Percentiles rank a stretch among this genome's conserved stretches.
phyloP scores from a whole-genome alignment of 192 early-diverging fungal genomes.

The Backusella parvicylindrica region DNA sequence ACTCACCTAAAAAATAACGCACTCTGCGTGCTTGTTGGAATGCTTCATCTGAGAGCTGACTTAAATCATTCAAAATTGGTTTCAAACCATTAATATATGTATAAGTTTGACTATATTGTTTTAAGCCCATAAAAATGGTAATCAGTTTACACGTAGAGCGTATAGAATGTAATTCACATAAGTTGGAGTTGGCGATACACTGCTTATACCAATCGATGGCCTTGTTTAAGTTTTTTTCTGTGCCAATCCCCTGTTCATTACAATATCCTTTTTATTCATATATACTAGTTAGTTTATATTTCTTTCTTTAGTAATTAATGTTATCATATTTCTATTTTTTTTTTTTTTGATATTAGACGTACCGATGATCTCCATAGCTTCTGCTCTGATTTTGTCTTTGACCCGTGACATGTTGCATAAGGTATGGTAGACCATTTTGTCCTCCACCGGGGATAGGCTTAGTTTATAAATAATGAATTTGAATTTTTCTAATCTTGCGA shows the following conservation, averaged over 20 bases:
- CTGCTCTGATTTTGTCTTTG: neutral
- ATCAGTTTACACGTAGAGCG: conserved; percentile 10
- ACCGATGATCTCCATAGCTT: neutral
- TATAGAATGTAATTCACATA: conserved; percentile 10
- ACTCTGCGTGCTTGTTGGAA: conserved; percentile 11
- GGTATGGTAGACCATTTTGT: neutral
- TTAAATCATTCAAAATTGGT: conserved; percentile 12
- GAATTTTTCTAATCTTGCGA: neutral
- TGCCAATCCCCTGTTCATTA: conserved; percentile 21
- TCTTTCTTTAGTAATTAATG: neutral
- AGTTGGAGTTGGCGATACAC: neutral
- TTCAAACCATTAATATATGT: neutral
- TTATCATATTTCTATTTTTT: neutral
- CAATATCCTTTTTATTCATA: conserved; percentile 6
- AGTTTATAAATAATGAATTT: neutral
- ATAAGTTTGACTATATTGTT: conserved; percentile 6
- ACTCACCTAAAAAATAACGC: conserved; percentile 23
- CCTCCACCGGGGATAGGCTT: neutral
- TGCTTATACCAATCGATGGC: conserved; percentile 18
- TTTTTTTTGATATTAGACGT: neutral
- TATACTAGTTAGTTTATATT: neutral
- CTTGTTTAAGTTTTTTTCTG: neutral
- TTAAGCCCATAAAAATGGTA: conserved; percentile 6
- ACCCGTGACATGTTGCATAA: neutral
- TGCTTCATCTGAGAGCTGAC: conserved; percentile 12